Evolutionary conservation across 192 early-diverging fungal genomes (phyloP).

Genomic region (Coemansia sp.): DNA sequence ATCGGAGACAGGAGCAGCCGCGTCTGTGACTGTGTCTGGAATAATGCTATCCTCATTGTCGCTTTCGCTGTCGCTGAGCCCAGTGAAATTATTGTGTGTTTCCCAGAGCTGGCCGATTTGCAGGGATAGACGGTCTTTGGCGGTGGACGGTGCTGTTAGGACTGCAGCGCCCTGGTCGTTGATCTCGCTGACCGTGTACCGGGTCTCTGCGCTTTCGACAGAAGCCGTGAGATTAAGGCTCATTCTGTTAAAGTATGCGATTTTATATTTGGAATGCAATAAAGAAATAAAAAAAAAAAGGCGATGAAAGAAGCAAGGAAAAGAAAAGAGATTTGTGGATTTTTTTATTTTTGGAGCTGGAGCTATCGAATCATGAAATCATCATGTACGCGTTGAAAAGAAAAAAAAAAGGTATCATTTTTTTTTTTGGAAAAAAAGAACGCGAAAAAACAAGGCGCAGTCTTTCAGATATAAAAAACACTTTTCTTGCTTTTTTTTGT

Average conservation of each 20-base stretch:
- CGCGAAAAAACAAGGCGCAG: neutral
- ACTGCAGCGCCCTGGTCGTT: conserved; percentile 16
- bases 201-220: conserved; percentile 27
- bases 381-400: neutral
- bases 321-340: neutral
- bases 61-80: conserved; percentile 8
- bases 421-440: conserved; percentile 1
- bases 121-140: conserved; percentile 31
- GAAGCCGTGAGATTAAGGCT: conserved; percentile 9
- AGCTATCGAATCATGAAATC: no score
- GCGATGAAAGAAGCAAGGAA: neutral
- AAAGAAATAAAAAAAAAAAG: neutral
- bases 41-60: neutral
- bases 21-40: neutral
- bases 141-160: conserved; percentile 24
- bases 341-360: no score
- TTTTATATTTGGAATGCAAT: no score
- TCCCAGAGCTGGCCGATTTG: conserved; percentile 53
- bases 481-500: no score
- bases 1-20: neutral
- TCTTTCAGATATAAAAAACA: neutral
- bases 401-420: neutral
- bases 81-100: conserved; percentile 34
- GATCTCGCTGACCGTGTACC: conserved; percentile 30
- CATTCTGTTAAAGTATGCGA: neutral